phyloP scores from a whole-genome alignment of 805 yeast genomes.

The Pichia californica region DNA sequence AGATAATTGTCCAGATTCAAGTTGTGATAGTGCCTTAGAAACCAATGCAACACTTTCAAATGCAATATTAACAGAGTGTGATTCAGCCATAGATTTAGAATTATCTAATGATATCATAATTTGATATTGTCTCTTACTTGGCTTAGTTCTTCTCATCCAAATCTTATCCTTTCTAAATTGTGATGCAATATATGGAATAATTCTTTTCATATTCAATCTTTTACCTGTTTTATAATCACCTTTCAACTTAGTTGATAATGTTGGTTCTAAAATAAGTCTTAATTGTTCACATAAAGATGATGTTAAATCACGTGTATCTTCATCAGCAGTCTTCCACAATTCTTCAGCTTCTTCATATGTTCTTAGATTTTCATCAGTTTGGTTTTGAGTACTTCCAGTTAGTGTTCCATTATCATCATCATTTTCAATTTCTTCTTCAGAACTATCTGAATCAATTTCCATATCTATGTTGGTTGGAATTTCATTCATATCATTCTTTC shows the following conservation, averaged over 20 bases:
- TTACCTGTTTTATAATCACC: constrained; percentile 99
- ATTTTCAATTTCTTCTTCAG: constrained; percentile 27
- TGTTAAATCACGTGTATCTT: constrained; percentile 81
- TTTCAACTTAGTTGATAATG: constrained; percentile 85
- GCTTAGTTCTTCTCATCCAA: constrained; percentile 96
- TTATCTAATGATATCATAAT: constrained; percentile 97
- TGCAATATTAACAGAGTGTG: constrained; percentile 83
- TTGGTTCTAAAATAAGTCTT: constrained; percentile 89
- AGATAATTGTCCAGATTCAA: constrained; percentile 90
- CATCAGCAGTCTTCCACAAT: constrained; percentile 78
- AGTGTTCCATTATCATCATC: constrained; percentile 16
- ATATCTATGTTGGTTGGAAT: constrained; percentile 35
- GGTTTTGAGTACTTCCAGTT: constrained; percentile 17
- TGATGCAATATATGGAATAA: constrained; percentile 95
- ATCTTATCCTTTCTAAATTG: constrained; percentile 96
- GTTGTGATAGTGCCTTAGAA: constrained; percentile 84
- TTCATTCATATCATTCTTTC: constrained; percentile 24
- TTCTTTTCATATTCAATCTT: constrained; percentile 93
- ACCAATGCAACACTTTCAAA: constrained; percentile 92
- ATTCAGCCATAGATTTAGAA: constrained; percentile 95
- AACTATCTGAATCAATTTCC: constrained; percentile 30
- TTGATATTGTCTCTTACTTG: constrained; percentile 95
- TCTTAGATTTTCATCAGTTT: constrained; percentile 19
- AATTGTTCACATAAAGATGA: constrained; percentile 88
- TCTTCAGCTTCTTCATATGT: constrained; percentile 57